Conservation (phyloP, 768 basidiomycete genomes). For the Auricularia cornea region DNA sequence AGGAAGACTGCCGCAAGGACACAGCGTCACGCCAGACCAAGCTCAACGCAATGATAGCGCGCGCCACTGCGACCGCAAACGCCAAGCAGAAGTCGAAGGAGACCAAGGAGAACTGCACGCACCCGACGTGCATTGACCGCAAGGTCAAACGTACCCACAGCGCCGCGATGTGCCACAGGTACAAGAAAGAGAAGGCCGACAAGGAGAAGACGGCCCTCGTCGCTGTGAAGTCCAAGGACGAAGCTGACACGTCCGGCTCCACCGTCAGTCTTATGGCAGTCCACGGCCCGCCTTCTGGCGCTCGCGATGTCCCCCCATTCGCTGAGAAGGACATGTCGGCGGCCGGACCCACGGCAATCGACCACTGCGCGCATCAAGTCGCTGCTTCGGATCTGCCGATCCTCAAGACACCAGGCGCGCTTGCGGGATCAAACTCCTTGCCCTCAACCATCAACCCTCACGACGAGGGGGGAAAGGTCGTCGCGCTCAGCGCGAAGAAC, state of each 20-base stretch:
- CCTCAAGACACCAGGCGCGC: not conserved
- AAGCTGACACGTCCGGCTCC: not conserved
- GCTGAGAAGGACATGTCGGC: too few relatives aligned
- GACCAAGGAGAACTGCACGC: not conserved
- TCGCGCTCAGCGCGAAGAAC: not conserved
- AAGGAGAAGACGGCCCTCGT: not conserved
- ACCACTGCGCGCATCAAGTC: not conserved
- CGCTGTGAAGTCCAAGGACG: not conserved
- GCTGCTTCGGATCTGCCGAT: not conserved
- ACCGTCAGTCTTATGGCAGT: too few relatives aligned
- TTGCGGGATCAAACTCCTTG: not conserved
- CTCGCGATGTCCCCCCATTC: too few relatives aligned
- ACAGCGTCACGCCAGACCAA: not conserved
- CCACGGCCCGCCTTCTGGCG: too few relatives aligned
- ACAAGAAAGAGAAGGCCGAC: not conserved
- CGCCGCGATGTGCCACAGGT: not conserved
- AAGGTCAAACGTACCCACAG: not conserved
- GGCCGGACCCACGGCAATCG: too few relatives aligned
- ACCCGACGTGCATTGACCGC: not conserved
- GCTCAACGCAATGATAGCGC: not conserved
- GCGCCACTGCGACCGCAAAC: not conserved
- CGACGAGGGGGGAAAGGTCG: not conserved
- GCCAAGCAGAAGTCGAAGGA: not conserved
- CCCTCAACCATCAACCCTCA: not conserved
- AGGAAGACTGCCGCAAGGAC: not conserved